These are phyloP conservation scores for Irpex lacteus DNA, from an alignment of 1,284 basidiomycete genomes.

Conservation along the genomic window DNA sequence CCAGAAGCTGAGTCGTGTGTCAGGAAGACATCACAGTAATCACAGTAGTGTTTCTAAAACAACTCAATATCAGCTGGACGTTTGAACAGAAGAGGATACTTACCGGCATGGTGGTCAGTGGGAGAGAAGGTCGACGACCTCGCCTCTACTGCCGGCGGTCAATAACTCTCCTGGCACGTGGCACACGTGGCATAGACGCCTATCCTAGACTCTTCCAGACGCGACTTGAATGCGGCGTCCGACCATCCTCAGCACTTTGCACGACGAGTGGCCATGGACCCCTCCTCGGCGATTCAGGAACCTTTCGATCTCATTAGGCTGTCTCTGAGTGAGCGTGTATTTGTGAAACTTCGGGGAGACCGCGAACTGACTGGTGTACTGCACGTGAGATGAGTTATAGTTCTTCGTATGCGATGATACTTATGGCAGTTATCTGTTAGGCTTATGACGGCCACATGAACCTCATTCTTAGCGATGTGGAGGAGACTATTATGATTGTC, in stretches of 20 bases:
- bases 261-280: constrained; percentile 52
- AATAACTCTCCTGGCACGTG: constrained; percentile 18
- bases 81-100: constrained; percentile 20
- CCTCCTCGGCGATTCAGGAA: constrained; percentile 82
- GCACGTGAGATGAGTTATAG: constrained; percentile 61
- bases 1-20: constrained; percentile 90
- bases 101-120: constrained; percentile 47
- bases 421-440: constrained; percentile 40
- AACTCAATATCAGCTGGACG: constrained; percentile 7
- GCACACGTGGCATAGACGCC: constrained; percentile 3
- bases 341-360: constrained; percentile 95
- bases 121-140: constrained; percentile 6
- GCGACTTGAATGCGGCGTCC: constrained; percentile 1
- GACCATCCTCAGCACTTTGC: background rate
- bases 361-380: constrained; percentile 90
- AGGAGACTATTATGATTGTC: constrained; percentile 94
- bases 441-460: constrained; percentile 99
- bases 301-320: constrained; percentile 98
- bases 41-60: constrained; percentile 80
- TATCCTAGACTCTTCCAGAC: background rate
- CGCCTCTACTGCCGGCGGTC: constrained; percentile 14
- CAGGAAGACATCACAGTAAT: constrained; percentile 90
- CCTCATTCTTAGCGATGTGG: constrained; percentile 94
- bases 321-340: constrained; percentile 94
- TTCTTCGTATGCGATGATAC: background rate